Base-by-base conservation (phyloP, 78 protist genomes). In the Dictyostelium discoideum region DNA sequence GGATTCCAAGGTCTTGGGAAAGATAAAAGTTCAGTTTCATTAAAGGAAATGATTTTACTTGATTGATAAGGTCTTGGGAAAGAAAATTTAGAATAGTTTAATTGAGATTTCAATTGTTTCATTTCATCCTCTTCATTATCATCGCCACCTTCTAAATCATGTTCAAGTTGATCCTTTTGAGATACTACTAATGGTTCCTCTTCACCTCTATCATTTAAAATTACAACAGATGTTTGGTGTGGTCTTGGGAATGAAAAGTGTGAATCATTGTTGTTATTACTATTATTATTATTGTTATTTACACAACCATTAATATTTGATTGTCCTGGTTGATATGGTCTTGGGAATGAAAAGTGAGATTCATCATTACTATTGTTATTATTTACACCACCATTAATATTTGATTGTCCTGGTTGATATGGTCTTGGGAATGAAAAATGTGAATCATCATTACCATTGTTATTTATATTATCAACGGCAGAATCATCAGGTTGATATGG, bases 1-100 rank as follows among this genome's bases (percentile, higher is more conserved):
- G 93, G 72, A 50, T 82, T 65, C 48, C 57, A 90, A 39, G 95
- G 95, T 82, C 95, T 60, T 29, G 88, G 95, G 60, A 90, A 90
- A 24, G 87, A 67, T 54, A 90, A 77, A 37, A 90, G 76, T 32
- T 90, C 95, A 44, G 74, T 67, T 16, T 90, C 87, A 37, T 90
- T 40, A 50, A 90, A 90, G 3, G 69, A 54, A 6, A 90, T 77
- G 32, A 90, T 74, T 37, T 50, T 57, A 57, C 85, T 80, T 88
- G 67, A 50, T 60, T 74, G 40, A 37, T 87, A 87, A 37, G 93
- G 93, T 37, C 54, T 11, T 37, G 93, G 93, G 85, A 87, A 87
- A 63, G 93, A 87, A 37, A 74, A 32, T 74, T 26, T 32, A 32
- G 81, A 74, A 18, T 37, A 74, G 69, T 60, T 60, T 26, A 69